These are phyloP conservation scores for Friedmanniomyces endolithicus DNA, from an alignment of 495 filamentous ascomycete genomes.

Conservation along the genomic window DNA sequence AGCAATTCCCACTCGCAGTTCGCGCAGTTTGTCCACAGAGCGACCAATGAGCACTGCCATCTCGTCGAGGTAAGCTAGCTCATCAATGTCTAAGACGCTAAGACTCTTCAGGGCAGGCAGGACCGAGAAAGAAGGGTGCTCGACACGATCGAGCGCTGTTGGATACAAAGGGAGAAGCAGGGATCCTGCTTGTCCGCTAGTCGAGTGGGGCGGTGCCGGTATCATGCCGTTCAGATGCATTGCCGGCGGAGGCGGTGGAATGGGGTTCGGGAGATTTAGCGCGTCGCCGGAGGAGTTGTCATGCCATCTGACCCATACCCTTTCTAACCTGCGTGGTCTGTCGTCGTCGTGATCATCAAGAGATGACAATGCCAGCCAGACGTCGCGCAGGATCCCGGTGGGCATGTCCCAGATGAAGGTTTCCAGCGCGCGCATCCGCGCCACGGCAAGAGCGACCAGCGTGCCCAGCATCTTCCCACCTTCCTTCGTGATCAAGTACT, in stretches of 20 bases:
- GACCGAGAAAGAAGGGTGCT: slow-evolving; percentile 77
- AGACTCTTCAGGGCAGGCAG: slow-evolving; percentile 70
- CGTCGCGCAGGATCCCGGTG: slow-evolving; percentile 73
- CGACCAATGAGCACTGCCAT: slow-evolving; percentile 69
- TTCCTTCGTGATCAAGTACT: slow-evolving; percentile 81
- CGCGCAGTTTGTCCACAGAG: slow-evolving; percentile 53
- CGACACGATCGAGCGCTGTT: slow-evolving; percentile 41
- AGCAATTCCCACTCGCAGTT: slow-evolving; percentile 71
- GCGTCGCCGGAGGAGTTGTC: slow-evolving; percentile 48
- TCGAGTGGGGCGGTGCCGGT: slow-evolving; percentile 18
- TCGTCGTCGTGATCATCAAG: slow-evolving; percentile 50
- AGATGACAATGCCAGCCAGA: slow-evolving; percentile 73
- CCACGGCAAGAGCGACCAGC: slow-evolving; percentile 71
- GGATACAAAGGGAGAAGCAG: slow-evolving; percentile 21
- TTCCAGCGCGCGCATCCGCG: slow-evolving; percentile 80
- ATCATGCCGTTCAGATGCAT: slow-evolving; percentile 16
- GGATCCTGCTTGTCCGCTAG: slow-evolving; percentile 13
- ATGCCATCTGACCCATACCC: slow-evolving; percentile 83
- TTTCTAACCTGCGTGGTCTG: slow-evolving; percentile 55
- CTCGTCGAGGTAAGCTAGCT: slow-evolving; percentile 77
- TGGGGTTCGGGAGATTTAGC: slow-evolving; percentile 23
- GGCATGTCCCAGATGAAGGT: slow-evolving; percentile 96
- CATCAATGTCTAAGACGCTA: slow-evolving; percentile 80
- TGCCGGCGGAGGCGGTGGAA: slow-evolving; percentile 25
- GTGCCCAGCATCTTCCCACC: slow-evolving; percentile 89